Conservation (phyloP, 371 early-diverging fungal species). For the Basidiobolus meristosporus region DNA sequence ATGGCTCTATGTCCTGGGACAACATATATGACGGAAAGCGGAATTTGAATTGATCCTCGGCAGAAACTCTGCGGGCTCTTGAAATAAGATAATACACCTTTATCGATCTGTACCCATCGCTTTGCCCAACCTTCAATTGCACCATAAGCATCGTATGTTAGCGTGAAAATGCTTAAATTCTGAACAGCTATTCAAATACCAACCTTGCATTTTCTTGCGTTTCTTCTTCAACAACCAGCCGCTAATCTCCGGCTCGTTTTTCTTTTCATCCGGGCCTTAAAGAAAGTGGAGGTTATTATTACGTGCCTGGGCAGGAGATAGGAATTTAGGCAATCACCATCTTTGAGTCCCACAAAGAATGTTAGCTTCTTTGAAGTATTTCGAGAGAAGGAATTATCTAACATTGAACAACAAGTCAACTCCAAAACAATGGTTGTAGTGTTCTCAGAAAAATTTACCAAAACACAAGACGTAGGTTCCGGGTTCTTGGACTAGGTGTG, state of each 20-base stretch:
- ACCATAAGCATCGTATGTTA: neutral
- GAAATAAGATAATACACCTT: slow-evolving; percentile 42
- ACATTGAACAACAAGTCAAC: neutral
- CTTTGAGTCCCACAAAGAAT: slow-evolving; percentile 49
- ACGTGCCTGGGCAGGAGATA: no score
- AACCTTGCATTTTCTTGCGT: slow-evolving; percentile 70
- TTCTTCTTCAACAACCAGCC: slow-evolving; percentile 80
- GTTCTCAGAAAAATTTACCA: slow-evolving; percentile 9
- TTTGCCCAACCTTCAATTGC: slow-evolving; percentile 43
- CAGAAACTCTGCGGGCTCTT: slow-evolving; percentile 34
- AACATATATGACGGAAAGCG: slow-evolving; percentile 43
- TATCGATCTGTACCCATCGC: slow-evolving; percentile 48
- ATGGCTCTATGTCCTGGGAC: slow-evolving; percentile 43
- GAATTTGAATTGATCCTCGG: slow-evolving; percentile 57
- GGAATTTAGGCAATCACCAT: neutral
- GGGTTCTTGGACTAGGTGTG: slow-evolving; percentile 29
- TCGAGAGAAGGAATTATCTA: slow-evolving; percentile 82
- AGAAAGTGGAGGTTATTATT: no score
- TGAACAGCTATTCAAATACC: neutral
- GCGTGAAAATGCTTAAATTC: neutral
- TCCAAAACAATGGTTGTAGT: neutral
- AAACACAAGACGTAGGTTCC: slow-evolving; percentile 49
- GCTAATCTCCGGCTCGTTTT: slow-evolving; percentile 16
- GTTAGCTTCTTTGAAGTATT: slow-evolving; percentile 84
- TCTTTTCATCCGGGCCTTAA: slow-evolving; percentile 3